Base-by-base conservation (phyloP, 208 protist genomes). In the Trichomonas gallinae region DNA sequence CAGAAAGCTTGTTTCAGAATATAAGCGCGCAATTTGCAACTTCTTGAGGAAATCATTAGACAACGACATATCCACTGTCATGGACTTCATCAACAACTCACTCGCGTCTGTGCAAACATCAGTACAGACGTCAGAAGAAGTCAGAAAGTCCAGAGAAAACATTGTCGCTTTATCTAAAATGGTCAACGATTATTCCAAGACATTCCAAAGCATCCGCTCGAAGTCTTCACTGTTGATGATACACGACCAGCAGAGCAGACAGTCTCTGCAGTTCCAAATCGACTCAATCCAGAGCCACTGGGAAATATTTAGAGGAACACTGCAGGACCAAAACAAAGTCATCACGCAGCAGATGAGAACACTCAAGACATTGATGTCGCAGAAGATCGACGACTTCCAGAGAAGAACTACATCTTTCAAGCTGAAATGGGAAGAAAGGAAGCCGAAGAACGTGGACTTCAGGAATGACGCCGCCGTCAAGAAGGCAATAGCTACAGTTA, bases 81-180 rank as follows among this genome's bases (percentile, higher is more conserved):
- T 93, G 87, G 87, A 93, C 31, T 93, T 93, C 87, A 93, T 93
- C 0, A 93, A 93, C 44, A 93, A 93, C n/a, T 93, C 87, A 93
- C 31, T 93, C 17, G 40, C 87, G 38, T 93, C 44, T 38, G 45
- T 93, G 0, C 87, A 93, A 51, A 93, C 87, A 15, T 48, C 40
- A 38, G 36, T 93, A 34, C 87, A 93, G 45, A 44, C 87, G 51
- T 49, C 40, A 49, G 87, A 93, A 44, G 87, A 93, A 93, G 87
- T 93, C 15, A 23, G 45, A 0, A 34, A 42, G n/a, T 42, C 44
- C 6, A 0, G 36, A 11, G 87, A 93, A 38, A 93, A 42, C 15
- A 93, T 93, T 38, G 44, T 51, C 34, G 23, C 44, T 40, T 36
- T 93, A 38, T 31, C 42, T 15, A 42, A 42, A 1, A 93, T 48